Conservation (phyloP, 2,329 filamentous ascomycete genomes). For the Hymenoscyphus fructigenus region DNA sequence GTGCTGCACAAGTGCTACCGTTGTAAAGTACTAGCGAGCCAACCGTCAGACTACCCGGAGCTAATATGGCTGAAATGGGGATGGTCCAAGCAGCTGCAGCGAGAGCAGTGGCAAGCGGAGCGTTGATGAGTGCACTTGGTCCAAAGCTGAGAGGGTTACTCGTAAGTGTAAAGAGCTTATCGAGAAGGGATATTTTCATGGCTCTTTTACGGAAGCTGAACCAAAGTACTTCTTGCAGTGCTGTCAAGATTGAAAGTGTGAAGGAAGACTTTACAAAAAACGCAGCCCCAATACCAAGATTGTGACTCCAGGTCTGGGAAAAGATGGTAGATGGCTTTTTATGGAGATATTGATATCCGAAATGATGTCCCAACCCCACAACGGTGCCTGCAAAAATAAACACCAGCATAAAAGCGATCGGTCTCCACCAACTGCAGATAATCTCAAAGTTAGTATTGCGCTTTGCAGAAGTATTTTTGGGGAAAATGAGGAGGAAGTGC, state of each 20-base stretch:
- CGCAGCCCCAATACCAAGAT: neutral
- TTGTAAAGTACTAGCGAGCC: neutral
- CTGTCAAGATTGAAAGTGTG: neutral
- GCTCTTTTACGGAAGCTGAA: slow-evolving; percentile 5
- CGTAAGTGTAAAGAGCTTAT: slow-evolving; percentile 8
- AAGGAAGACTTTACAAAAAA: slow-evolving; percentile 4
- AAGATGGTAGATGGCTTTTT: neutral
- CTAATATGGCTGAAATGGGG: slow-evolving; percentile 5
- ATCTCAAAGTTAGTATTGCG: no score
- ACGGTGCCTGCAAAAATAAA: neutral
- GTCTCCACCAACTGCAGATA: neutral
- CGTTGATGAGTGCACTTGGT: slow-evolving; percentile 1
- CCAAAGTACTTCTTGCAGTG: slow-evolving; percentile 1
- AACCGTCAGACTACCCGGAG: slow-evolving; percentile 2
- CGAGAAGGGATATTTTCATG: neutral
- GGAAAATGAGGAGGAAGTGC: no score
- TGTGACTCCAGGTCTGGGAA: slow-evolving; percentile 7
- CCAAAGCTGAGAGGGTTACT: slow-evolving; percentile 4
- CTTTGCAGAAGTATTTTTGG: neutral
- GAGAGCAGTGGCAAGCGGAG: slow-evolving; percentile 3
- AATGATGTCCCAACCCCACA: neutral
- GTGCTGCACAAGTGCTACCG: neutral
- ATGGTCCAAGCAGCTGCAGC: slow-evolving; percentile 6
- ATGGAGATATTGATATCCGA: slow-evolving; percentile 3
- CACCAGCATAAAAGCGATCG: neutral